Conservation (phyloP, 2,329 filamentous ascomycete genomes). For the Colletotrichum eleusines region DNA sequence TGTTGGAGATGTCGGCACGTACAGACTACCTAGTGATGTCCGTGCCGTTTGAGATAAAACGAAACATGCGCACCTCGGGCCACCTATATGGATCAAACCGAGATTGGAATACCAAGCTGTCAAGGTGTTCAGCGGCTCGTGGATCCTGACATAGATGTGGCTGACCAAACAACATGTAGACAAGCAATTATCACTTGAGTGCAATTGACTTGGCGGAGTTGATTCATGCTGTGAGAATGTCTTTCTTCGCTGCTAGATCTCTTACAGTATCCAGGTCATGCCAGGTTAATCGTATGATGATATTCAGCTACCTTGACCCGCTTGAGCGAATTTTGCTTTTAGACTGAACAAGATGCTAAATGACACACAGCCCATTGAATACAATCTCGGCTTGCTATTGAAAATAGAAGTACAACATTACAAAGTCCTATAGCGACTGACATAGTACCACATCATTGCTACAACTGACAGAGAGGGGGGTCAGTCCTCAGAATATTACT, state of each 20-base stretch:
- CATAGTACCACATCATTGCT: not conserved
- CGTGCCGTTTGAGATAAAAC: not conserved
- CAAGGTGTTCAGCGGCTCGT: not conserved
- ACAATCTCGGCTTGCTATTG: not conserved
- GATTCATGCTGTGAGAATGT: too few relatives aligned
- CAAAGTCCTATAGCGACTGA: not conserved
- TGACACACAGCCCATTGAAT: not conserved
- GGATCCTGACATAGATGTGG: too few relatives aligned
- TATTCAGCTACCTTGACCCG: not conserved
- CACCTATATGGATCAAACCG: not conserved
- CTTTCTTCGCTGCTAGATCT: too few relatives aligned
- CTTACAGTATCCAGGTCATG: not conserved
- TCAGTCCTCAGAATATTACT: not conserved
- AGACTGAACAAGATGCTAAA: not conserved
- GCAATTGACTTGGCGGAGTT: not conserved
- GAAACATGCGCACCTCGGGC: not conserved
- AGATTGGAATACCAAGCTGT: not conserved
- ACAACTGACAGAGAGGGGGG: not conserved
- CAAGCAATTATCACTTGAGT: fast-evolving
- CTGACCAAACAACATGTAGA: not conserved
- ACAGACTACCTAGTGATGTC: too few relatives aligned
- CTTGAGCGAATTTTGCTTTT: too few relatives aligned
- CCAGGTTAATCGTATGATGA: not conserved
- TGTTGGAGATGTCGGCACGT: not conserved
- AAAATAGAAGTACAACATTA: not conserved